A percentile compares a stretch with the other conserved stretches of the same genome.
phyloP scores from a whole-genome alignment of 1,284 basidiomycete genomes.

The Vanrija humicola region DNA sequence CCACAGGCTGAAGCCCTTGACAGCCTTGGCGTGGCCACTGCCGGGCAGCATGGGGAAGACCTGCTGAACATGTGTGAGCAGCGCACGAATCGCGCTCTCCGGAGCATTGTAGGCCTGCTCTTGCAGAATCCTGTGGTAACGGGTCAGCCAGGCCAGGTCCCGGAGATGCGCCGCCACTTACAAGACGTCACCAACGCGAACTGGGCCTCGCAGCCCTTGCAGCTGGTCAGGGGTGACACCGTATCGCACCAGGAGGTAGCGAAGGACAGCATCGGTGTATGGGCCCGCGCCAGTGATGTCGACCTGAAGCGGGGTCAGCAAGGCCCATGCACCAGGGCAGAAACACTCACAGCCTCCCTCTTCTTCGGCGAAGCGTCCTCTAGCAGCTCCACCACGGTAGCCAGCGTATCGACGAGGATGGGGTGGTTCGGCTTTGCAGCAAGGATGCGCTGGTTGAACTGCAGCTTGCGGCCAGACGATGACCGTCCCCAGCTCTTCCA shows the following conservation, averaged over 20 bases:
- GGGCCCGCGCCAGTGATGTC: constrained; percentile 32
- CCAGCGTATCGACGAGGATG: constrained; percentile 33
- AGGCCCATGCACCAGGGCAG: neutral
- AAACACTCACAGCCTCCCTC: neutral
- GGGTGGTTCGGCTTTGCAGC: constrained; percentile 30
- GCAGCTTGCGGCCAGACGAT: constrained; percentile 14
- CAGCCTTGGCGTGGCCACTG: constrained; percentile 6
- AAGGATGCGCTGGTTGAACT: constrained; percentile 29
- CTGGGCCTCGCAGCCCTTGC: constrained; percentile 17
- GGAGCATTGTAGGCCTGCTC: constrained; percentile 14
- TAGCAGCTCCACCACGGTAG: constrained; percentile 16
- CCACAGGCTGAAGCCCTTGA: constrained; percentile 11
- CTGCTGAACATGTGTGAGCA: constrained; percentile 9
- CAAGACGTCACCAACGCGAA: constrained; percentile 38
- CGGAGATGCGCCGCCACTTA: constrained; percentile 10
- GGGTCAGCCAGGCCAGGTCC: neutral
- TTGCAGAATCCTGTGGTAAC: constrained; percentile 12
- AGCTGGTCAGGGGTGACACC: constrained; percentile 33
- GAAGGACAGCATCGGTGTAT: constrained; percentile 32
- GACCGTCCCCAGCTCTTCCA: neutral
- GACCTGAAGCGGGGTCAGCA: constrained; percentile 8
- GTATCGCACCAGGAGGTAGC: constrained; percentile 36
- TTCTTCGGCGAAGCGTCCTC: neutral
- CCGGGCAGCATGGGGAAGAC: constrained; percentile 17
- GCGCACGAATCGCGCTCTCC: neutral